phyloP scores from a whole-genome alignment of 768 basidiomycete species.

The Boletus rubescentipes region DNA sequence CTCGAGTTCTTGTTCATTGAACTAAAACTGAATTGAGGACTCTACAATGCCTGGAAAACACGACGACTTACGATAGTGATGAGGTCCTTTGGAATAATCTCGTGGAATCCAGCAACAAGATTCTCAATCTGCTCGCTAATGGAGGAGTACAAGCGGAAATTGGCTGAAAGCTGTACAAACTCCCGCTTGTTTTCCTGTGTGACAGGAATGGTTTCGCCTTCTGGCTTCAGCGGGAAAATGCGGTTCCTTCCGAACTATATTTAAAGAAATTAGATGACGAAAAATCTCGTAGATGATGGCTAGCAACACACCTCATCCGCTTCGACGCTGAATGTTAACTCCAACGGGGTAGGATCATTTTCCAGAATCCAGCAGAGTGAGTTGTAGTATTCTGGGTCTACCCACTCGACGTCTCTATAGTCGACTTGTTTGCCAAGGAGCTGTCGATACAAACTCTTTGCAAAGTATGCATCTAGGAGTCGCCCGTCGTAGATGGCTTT shows the following conservation, averaged over 20 bases:
- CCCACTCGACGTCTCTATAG: conserved; percentile 95
- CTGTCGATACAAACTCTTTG: conserved; percentile 94
- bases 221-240: conserved; percentile 82
- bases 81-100: conserved; percentile 95
- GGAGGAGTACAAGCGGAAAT: conserved; percentile 89
- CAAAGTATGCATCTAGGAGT: conserved; percentile 96
- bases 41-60: background rate
- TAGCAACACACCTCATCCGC: conserved; percentile 70
- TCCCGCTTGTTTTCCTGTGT: conserved; percentile 97
- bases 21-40: conserved; percentile 44
- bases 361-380: conserved; percentile 98
- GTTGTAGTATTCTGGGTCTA: conserved; percentile 98
- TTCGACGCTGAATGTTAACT: conserved; percentile 94
- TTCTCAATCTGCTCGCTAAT: conserved; percentile 96
- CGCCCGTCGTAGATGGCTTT: conserved; percentile 98
- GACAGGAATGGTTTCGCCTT: conserved; percentile 80
- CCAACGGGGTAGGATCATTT: conserved; percentile 84
- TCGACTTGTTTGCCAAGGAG: conserved; percentile 92
- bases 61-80: conserved; percentile 75
- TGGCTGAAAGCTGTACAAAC: conserved; percentile 93
- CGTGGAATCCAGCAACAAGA: conserved; percentile 89
- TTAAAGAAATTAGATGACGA: background rate
- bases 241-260: conserved; percentile 88
- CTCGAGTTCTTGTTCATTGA: conserved; percentile 93
- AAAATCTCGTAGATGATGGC: background rate